Base-by-base conservation (phyloP, 768 basidiomycete genomes). In the Auricularia heimuer region DNA sequence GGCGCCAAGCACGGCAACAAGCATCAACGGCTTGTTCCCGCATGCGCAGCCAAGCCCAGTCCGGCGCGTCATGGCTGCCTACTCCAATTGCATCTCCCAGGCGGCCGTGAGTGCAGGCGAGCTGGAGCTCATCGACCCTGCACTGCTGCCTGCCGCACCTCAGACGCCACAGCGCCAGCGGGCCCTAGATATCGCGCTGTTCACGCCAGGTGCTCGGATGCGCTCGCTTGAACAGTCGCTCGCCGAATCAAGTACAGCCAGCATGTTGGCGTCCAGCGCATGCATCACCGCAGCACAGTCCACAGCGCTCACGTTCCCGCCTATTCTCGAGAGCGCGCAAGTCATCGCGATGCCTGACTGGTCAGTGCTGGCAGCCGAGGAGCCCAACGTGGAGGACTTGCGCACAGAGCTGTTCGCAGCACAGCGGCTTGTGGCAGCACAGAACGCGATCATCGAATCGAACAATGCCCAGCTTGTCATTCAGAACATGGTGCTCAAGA, bases 261-360 rank as follows among this genome's bases (percentile, higher is more conserved):
- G 69, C 4, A 72, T 72, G 64, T 67, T 76, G 0, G 67, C 74
- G 4, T 64, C 66, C 24, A 65, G 70, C 56, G 54, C 63, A 3
- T 56, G 56, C 12, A 39, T 72, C 8, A 67, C 67, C 8, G 65
- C 66, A 16, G 14, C 56, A 21, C 37, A 61, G 39, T n/a, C 42
- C 0, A 18, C 18, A 7, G 24, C n/a, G 16, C 51, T 54, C 51
- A 47, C 68, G 24, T 8, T 61, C 4, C 1, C 36, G 0, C 70
- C 72, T 0, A 65, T 69, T 3, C 62, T 70, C 37, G 67, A 72
- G 35, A 14, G 35, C 1, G 62, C 36, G n/a, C 70, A 56, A n/a
- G 42, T 35, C 21, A 39, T 66, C 8, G 54, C 66, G 6, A 33
- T 60, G 34, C 67, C 64, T 42, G 58, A 67, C 51, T 69, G 69